Conservation (phyloP, 2,329 filamentous ascomycete species). For the Paecilomyces sp. region DNA sequence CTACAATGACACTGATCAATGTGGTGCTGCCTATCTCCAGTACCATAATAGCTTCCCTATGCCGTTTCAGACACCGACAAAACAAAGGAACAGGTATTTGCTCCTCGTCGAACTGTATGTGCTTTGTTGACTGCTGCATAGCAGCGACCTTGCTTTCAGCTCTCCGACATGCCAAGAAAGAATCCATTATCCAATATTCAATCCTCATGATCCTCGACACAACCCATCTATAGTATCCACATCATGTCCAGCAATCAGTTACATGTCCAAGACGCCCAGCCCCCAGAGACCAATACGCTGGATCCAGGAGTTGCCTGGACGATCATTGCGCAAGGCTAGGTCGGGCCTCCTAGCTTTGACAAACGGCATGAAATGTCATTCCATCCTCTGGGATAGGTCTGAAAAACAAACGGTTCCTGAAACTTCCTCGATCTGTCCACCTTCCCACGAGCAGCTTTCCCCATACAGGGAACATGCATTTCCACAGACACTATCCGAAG, state of each 20-base stretch:
- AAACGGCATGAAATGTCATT: slow-evolving; percentile 17
- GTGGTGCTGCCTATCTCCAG: background rate
- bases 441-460: background rate
- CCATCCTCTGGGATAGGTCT: slow-evolving; percentile 1
- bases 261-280: slow-evolving; percentile 8
- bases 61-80: background rate
- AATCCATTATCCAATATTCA: slow-evolving; percentile 27
- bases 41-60: background rate
- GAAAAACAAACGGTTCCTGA: background rate
- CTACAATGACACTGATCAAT: background rate
- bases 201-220: slow-evolving; percentile 28
- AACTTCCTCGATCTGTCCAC: background rate
- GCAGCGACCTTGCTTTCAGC: slow-evolving; percentile 6
- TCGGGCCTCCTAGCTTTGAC: slow-evolving; percentile 23
- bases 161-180: slow-evolving; percentile 22
- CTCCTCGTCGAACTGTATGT: background rate
- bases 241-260: slow-evolving; percentile 7
- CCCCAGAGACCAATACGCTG: slow-evolving; percentile 13
- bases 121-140: background rate
- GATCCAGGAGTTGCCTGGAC: slow-evolving; percentile 19
- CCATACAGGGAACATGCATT: slow-evolving; percentile 6
- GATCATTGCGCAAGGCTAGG: slow-evolving; percentile 24
- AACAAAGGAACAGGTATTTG: background rate
- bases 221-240: slow-evolving; percentile 16
- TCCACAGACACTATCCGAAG: slow-evolving; percentile 18